A percentile compares a stretch with the other conserved stretches of the same genome.
These are phyloP conservation scores for Plectosphaerella plurivora DNA, from an alignment of 2,329 filamentous ascomycete genomes.

Conservation along the genomic window DNA sequence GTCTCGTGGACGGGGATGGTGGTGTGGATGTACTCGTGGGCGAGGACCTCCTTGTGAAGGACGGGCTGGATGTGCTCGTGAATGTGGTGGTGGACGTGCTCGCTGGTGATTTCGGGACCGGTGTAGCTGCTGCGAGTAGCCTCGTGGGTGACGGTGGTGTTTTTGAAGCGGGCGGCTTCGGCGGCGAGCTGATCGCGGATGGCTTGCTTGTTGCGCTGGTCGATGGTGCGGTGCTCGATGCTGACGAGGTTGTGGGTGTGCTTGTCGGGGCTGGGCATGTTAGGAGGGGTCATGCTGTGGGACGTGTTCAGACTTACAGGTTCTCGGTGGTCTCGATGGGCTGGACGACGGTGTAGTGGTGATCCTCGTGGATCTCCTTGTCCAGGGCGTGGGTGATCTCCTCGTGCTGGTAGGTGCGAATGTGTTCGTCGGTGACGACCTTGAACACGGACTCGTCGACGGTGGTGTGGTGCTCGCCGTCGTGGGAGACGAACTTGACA, in stretches of 20 bases:
- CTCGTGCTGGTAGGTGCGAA: conserved; percentile 58
- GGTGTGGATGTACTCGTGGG: conserved; percentile 56
- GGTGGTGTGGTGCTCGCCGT: conserved; percentile 65
- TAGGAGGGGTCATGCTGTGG: conserved; percentile 15
- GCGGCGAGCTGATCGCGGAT: conserved; percentile 39
- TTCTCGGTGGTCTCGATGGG: conserved; percentile 40
- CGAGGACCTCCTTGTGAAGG: conserved; percentile 54
- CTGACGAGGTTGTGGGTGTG: conserved; percentile 55
- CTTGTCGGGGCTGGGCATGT: conserved; percentile 45
- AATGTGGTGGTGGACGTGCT: conserved; percentile 21
- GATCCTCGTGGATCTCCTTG: conserved; percentile 66
- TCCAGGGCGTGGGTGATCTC: conserved; percentile 59
- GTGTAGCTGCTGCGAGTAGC: conserved; percentile 33
- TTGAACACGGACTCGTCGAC: conserved; percentile 62
- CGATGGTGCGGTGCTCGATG: conserved; percentile 56
- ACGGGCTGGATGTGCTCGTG: conserved; percentile 57
- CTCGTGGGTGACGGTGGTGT: conserved; percentile 20
- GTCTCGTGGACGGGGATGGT: conserved; percentile 58
- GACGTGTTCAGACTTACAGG: conserved; percentile 33
- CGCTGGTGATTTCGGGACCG: neutral
- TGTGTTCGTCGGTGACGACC: conserved; percentile 54
- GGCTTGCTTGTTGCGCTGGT: conserved; percentile 52
- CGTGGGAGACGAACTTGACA: conserved; percentile 53
- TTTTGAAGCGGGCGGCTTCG: conserved; percentile 23
- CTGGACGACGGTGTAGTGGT: conserved; percentile 67